A percentile compares a stretch with the other conserved stretches of the same genome.
Evolutionary conservation across 2,329 filamentous ascomycete species (phyloP).

Genomic region (Setomelanomma holmii): DNA sequence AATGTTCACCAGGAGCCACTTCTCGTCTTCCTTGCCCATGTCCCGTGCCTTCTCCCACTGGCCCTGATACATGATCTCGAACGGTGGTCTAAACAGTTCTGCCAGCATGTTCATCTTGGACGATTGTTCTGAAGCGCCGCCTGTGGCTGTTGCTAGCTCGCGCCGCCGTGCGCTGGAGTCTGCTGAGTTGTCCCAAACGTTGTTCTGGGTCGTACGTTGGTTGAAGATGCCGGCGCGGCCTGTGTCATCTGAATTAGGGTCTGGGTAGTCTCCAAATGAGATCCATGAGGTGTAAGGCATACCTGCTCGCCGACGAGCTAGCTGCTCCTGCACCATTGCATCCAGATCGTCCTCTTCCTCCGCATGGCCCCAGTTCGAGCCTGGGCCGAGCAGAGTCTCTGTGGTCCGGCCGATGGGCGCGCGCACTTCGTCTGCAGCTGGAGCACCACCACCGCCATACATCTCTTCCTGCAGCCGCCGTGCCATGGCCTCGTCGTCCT

Average conservation of each 20-base stretch:
- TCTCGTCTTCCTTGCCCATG: constrained; percentile 84
- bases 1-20: constrained; percentile 95
- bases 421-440: constrained; percentile 69
- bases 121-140: constrained; percentile 69
- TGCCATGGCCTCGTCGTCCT: constrained; percentile 94
- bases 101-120: constrained; percentile 80
- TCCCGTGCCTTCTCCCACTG: constrained; percentile 86
- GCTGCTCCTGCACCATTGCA: constrained; percentile 69
- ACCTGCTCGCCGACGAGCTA: constrained; percentile 57
- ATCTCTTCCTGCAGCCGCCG: constrained; percentile 90
- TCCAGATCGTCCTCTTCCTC: constrained; percentile 62
- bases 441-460: constrained; percentile 64
- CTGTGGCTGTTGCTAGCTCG: constrained; percentile 66
- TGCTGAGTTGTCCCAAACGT: constrained; percentile 65
- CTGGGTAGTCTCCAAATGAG: constrained; percentile 22
- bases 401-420: constrained; percentile 91
- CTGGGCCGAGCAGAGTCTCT: constrained; percentile 86
- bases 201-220: constrained; percentile 62
- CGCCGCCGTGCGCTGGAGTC: constrained; percentile 57
- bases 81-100: constrained; percentile 90
- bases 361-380: constrained; percentile 58
- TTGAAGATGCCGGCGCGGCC: constrained; percentile 71
- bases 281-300: constrained; percentile 15
- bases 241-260: constrained; percentile 41
- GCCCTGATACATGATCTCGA: constrained; percentile 81